These are phyloP conservation scores for Sistotremastrum suecicum DNA, from an alignment of 768 basidiomycete species.

Conservation along the genomic window DNA sequence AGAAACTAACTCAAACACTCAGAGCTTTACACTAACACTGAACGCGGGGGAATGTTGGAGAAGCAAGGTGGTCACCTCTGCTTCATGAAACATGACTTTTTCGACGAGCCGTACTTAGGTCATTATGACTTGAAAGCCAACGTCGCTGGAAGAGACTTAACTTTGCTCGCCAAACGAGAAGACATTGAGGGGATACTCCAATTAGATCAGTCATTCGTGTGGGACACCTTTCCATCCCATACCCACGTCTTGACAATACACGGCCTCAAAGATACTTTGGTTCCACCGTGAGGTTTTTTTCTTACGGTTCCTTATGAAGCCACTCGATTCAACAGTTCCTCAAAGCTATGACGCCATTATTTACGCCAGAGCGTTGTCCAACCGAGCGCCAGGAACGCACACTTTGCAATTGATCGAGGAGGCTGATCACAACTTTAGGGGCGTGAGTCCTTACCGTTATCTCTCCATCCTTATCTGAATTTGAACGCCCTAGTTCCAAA, in stretches of 20 bases:
- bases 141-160: slow-evolving; percentile 49
- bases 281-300: slow-evolving; percentile 67
- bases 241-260: slow-evolving; percentile 66
- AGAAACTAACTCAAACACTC: too few species aligned
- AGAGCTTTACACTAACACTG: too few species aligned
- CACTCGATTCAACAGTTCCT: too few species aligned
- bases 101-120: too few species aligned
- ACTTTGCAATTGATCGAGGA: slow-evolving; percentile 57
- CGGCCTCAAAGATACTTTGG: slow-evolving; percentile 52
- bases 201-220: slow-evolving; percentile 57
- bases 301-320: too few species aligned
- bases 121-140: slow-evolving; percentile 47
- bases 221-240: slow-evolving; percentile 47
- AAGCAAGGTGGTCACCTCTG: too few species aligned
- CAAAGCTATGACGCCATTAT: too few species aligned
- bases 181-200: slow-evolving; percentile 47
- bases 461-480: slow-evolving; percentile 3
- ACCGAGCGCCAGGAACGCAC: slow-evolving; percentile 52
- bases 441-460: slow-evolving; percentile 19
- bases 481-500: slow-evolving; percentile 37
- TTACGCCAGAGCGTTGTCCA: slow-evolving; percentile 46
- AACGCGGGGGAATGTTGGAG: too few species aligned
- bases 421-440: slow-evolving; percentile 69
- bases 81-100: too few species aligned
- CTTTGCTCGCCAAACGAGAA: slow-evolving; percentile 38